Base-by-base conservation (phyloP, 2,329 filamentous ascomycete species). In the Conoideocrella luteorostrata region DNA sequence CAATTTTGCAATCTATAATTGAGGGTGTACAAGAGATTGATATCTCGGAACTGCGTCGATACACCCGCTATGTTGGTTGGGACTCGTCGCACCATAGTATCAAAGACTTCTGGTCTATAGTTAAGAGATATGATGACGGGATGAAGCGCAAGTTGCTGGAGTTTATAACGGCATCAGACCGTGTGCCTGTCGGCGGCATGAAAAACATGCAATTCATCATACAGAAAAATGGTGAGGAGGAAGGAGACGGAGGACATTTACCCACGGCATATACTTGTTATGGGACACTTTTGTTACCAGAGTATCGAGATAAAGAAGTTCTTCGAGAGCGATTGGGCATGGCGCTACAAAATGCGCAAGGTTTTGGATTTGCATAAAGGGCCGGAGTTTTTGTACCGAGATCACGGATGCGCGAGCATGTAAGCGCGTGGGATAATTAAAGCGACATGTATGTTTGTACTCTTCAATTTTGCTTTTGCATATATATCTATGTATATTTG, bases 231-330 rank as follows among this genome's bases (percentile, higher is more conserved):
- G 81, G 86, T 13, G 72, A 81, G 43, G 84, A 77, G 51, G 67
- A 72, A 6, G 71, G 67, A 2, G 67, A 69, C 2, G 58, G 60
- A 3, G 75, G 74, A 0, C 75, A 78, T 50, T 57, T 98, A 54
- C 93, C 93, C 4, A 95, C 86, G 5, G 91, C 88, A 48, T 84
- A 89, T 56, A 98, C 93, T 0, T 98, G 93, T 64, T 97, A 95
- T 66, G 88, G 91, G 2, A 90, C 86, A 38, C 66, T 98, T 36
- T 67, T 95, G 51, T 63, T 98, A 48, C 93, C 93, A 1, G 83
- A 90, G 64, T 98, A 97, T 62, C 74, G 68, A 43, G 78, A 78
- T 30, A 78, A 72, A 57, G 80, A 85, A 47, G 78, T 86, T 28
- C 60, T 98, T 58, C 74, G 74, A 60, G 74, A 83, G 65, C 87